Evolutionary conservation across 2,329 filamentous ascomycete species (phyloP).

Genomic region (Phoma sp.): DNA sequence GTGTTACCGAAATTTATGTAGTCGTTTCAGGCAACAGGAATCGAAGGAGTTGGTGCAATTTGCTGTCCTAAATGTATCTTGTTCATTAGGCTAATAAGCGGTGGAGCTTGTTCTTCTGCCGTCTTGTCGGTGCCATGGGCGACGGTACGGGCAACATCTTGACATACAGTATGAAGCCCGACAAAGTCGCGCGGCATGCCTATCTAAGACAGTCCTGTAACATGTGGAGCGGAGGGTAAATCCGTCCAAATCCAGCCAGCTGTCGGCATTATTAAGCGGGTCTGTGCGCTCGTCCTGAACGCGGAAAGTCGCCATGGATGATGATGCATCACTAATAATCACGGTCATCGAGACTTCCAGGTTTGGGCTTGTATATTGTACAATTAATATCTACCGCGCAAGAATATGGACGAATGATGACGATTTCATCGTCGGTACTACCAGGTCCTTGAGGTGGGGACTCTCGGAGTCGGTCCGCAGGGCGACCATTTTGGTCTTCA

Average conservation of each 20-base stretch:
- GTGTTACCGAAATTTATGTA: not conserved
- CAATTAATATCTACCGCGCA: not conserved
- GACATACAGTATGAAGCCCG: conserved; percentile 27
- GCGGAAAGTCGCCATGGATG: not conserved
- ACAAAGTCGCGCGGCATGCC: conserved; percentile 28
- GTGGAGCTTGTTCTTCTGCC: conserved; percentile 36
- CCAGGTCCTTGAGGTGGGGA: not conserved
- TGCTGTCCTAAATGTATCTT: conserved; percentile 13
- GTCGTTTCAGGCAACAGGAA: not conserved
- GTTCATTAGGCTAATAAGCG: conserved; percentile 46
- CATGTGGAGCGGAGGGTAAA: not conserved
- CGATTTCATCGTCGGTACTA: not conserved
- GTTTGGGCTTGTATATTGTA: conserved; percentile 1
- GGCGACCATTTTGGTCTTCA: conserved; percentile 10
- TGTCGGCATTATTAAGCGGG: conserved; percentile 6
- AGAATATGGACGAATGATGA: not conserved
- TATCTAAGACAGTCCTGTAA: conserved; percentile 15
- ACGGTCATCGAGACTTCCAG: too few species aligned
- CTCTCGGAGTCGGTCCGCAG: conserved; percentile 9
- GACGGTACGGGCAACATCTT: conserved; percentile 16
- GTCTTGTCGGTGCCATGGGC: conserved; percentile 22
- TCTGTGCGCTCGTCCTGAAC: conserved; percentile 1
- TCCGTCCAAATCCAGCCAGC: not conserved
- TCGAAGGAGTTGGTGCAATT: not conserved
- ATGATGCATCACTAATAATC: not conserved